Conservation (phyloP, 2,329 filamentous ascomycete genomes). For the Chaetomiaceae sp. region DNA sequence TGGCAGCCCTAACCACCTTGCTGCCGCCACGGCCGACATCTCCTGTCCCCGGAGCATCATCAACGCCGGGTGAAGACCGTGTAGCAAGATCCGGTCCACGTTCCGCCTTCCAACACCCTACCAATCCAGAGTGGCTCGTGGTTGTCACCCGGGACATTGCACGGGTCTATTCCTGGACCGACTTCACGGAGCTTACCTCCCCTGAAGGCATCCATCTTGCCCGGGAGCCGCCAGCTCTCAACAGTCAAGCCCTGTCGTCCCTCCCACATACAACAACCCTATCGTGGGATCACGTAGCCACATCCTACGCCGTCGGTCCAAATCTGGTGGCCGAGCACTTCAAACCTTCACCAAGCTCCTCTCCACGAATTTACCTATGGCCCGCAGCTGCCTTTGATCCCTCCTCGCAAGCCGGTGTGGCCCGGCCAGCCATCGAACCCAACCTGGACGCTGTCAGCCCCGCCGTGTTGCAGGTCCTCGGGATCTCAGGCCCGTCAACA, state of each 20-base stretch:
- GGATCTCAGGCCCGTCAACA: conserved; percentile 8
- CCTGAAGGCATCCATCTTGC: conserved; percentile 8
- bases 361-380: conserved; percentile 8
- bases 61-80: neutral
- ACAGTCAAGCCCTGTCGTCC: neutral
- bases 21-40: neutral
- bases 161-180: conserved; percentile 16
- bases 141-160: neutral
- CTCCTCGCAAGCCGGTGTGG: neutral
- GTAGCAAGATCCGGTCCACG: neutral
- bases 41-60: neutral
- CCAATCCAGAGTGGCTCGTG: conserved; percentile 15
- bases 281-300: neutral
- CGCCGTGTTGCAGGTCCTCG: conserved; percentile 17
- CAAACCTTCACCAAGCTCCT: neutral
- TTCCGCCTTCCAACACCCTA: conserved; percentile 16
- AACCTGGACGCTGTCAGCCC: conserved; percentile 13
- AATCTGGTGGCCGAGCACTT: conserved; percentile 13
- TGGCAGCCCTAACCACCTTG: neutral
- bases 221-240: neutral
- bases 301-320: conserved; percentile 6
- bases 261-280: neutral
- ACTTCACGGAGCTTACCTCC: conserved; percentile 15
- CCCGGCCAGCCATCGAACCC: conserved; percentile 6
- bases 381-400: conserved; percentile 10